phyloP scores from a whole-genome alignment of 2,329 filamentous ascomycete species.

The Monilinia fructigena region DNA sequence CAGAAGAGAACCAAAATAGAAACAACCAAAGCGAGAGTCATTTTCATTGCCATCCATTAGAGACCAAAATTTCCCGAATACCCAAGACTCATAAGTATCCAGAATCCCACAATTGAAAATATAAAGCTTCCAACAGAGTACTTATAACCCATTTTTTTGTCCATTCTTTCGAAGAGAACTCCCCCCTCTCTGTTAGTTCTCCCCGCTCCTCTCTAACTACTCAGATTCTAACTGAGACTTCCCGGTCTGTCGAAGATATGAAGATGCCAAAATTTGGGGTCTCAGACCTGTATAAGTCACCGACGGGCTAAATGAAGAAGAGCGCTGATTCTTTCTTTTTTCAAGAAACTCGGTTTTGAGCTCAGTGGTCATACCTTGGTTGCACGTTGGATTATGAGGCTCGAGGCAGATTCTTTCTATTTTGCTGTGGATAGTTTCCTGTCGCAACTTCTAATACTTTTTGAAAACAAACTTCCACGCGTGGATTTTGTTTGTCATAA shows the following conservation, averaged over 20 bases:
- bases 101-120: background rate
- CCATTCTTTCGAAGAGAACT: too few species aligned
- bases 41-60: background rate
- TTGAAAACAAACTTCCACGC: background rate
- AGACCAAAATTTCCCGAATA: too few species aligned
- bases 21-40: background rate
- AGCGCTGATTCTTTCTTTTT: background rate
- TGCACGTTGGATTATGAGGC: background rate
- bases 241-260: background rate
- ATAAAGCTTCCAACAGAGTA: background rate
- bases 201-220: background rate
- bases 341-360: background rate
- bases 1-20: background rate
- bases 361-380: background rate
- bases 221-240: too few species aligned
- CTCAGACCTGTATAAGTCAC: background rate
- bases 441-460: background rate
- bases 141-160: background rate
- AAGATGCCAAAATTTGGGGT: background rate
- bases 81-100: background rate
- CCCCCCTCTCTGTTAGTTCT: background rate
- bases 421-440: background rate
- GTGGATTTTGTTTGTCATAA: background rate
- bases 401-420: background rate
- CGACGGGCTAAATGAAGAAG: background rate